Base-by-base conservation (phyloP, 768 basidiomycete species). In the Rhodosporidiobolus sp. region DNA sequence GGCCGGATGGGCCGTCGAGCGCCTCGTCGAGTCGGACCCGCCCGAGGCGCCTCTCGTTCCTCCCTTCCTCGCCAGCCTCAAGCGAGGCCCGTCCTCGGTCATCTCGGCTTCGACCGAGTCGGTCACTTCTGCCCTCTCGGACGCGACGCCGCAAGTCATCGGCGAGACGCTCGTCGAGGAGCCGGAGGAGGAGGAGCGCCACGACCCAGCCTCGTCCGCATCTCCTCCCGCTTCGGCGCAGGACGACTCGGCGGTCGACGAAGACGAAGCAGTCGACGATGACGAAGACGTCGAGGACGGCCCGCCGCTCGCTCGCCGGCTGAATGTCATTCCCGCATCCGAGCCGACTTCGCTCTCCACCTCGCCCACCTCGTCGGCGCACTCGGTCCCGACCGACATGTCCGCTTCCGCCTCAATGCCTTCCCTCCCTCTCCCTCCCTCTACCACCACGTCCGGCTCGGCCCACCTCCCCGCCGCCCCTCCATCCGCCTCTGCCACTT, bases 1-100 rank as follows among this genome's bases (percentile, higher is more conserved):
- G 84, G 79, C 79, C 20, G 80, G 83, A 54, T 84, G 84, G 84
- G 78, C 81, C 16, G 80, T 83, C 16, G 79, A 83, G 66, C 79
- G 79, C 57, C 74, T 78, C 32, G 49, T 73, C 55, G 46, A 64
- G 67, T 22, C 61, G 43, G 67, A 68, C 22, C 54, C 63, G 50
- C 77, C 63, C 63, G 32, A 46, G 16, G 8, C 58, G 24, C 3
- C 9, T 26, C n/a, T n/a, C n/a, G n/a, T n/a, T n/a, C 32, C 45
- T 20, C 49, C 61, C 2, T 52, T 63, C 48, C 22, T 49, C 34
- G 20, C 8, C 49, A n/a, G 30, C 57, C 24, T 17, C 48, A 6
- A n/a, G 34, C 26, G 61, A n/a, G 38, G 38, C 38, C 38, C 38
- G 38, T 43, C 38, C 50, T 53, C 63, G 24, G 38, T 20, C 43